These are phyloP conservation scores for Nicotiana undulata DNA, from an alignment of 257 asterid species.

Conservation along the genomic window DNA sequence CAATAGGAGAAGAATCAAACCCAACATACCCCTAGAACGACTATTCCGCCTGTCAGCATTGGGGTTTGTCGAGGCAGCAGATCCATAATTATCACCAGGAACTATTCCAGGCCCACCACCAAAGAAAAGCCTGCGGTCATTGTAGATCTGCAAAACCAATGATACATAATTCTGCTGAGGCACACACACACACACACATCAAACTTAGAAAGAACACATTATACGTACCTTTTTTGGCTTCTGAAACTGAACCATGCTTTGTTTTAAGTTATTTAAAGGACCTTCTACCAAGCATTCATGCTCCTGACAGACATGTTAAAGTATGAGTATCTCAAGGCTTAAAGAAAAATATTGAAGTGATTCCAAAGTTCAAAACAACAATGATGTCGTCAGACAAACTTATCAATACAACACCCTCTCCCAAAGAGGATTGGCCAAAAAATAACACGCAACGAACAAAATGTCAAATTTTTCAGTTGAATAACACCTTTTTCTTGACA, in stretches of 20 bases:
- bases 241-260: slow-evolving; percentile 99
- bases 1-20: background rate
- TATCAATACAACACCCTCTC: background rate
- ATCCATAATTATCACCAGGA: slow-evolving; percentile 65
- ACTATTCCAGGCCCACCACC: slow-evolving; percentile 87
- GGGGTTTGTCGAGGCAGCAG: slow-evolving; percentile 43
- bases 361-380: background rate
- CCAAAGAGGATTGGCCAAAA: background rate
- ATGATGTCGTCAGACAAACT: background rate
- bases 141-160: slow-evolving; percentile 61
- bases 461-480: background rate
- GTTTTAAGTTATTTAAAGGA: slow-evolving; percentile 91
- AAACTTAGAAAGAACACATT: background rate
- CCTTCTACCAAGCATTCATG: slow-evolving; percentile 99
- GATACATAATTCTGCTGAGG: slow-evolving; percentile 1
- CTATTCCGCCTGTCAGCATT: slow-evolving; percentile 72
- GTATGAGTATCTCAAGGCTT: slow-evolving; percentile 3
- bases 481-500: background rate
- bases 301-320: slow-evolving; percentile 43
- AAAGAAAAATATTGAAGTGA: background rate
- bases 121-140: slow-evolving; percentile 77
- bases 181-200: background rate
- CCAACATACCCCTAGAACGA: slow-evolving; percentile 70
- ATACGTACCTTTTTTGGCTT: slow-evolving; percentile 82
- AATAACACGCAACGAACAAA: background rate